phyloP scores from a whole-genome alignment of 2,329 filamentous ascomycete genomes.

The Phaeoacremonium minimum region DNA sequence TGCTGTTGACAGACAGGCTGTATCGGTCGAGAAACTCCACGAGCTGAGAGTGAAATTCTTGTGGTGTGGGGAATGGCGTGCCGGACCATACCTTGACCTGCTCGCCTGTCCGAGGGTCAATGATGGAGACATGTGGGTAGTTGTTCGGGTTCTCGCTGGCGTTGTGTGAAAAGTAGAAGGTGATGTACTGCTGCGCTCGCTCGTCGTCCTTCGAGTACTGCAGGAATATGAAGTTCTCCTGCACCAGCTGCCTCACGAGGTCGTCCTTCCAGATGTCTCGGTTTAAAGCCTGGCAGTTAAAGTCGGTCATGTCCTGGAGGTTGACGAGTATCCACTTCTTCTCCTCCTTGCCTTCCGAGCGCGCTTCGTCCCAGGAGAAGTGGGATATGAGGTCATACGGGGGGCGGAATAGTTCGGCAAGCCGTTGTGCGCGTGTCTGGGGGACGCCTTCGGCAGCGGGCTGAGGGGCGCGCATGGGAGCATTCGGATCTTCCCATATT shows the following conservation, averaged over 20 bases:
- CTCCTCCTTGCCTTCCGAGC: constrained; percentile 78
- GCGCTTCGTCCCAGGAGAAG: constrained; percentile 76
- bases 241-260: constrained; percentile 72
- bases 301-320: constrained; percentile 87
- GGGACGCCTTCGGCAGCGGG: constrained; percentile 10
- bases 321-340: constrained; percentile 97
- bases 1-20: constrained; percentile 80
- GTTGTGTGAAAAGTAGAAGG: constrained; percentile 77
- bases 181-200: constrained; percentile 74
- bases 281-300: constrained; percentile 91
- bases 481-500: constrained; percentile 27
- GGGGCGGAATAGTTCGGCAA: constrained; percentile 89
- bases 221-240: constrained; percentile 92
- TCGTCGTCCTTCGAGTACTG: constrained; percentile 88
- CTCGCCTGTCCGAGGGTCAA: constrained; percentile 93
- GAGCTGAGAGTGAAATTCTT: constrained; percentile 85
- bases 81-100: constrained; percentile 97
- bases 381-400: constrained; percentile 85
- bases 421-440: constrained; percentile 64
- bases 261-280: constrained; percentile 93
- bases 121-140: constrained; percentile 92
- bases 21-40: constrained; percentile 97
- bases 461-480: not conserved
- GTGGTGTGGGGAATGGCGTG: constrained; percentile 66
- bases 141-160: constrained; percentile 77